Evolutionary conservation across 768 basidiomycete genomes (phyloP).

Genomic region (Neoboletus magnificus): DNA sequence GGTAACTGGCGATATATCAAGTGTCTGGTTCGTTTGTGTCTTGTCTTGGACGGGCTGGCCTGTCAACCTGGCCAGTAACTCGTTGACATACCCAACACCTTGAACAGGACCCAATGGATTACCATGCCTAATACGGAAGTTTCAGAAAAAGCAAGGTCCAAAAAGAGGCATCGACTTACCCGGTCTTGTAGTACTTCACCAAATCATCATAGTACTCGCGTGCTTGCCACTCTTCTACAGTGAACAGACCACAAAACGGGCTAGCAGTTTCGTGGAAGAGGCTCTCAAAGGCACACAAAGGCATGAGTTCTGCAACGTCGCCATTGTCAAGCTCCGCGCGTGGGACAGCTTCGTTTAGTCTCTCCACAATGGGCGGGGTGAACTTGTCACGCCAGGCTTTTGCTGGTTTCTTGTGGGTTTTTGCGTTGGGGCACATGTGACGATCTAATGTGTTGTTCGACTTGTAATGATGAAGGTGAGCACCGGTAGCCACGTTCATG

Average conservation of each 20-base stretch:
- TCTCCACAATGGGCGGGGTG: slow-evolving; percentile 50
- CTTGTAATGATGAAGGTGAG: slow-evolving; percentile 24
- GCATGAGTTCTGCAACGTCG: slow-evolving; percentile 61
- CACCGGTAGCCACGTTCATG: neutral
- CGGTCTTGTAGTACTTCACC: slow-evolving; percentile 75
- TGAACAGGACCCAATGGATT: slow-evolving; percentile 68
- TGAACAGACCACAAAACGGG: slow-evolving; percentile 73
- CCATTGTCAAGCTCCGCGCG: slow-evolving; percentile 53
- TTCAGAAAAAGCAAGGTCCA: neutral
- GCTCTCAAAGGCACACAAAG: slow-evolving; percentile 81
- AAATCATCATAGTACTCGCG: slow-evolving; percentile 74
- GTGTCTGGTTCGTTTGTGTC: slow-evolving; percentile 76
- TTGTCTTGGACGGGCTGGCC: slow-evolving; percentile 57
- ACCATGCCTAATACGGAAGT: slow-evolving; percentile 49
- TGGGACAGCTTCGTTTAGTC: slow-evolving; percentile 59
- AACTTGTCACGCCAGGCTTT: slow-evolving; percentile 56
- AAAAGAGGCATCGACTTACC: slow-evolving; percentile 40
- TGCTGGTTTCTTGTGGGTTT: slow-evolving; percentile 42
- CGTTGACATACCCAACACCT: slow-evolving; percentile 86
- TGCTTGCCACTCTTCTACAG: slow-evolving; percentile 53
- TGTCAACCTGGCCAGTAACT: slow-evolving; percentile 78
- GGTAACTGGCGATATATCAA: slow-evolving; percentile 60
- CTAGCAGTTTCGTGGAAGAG: slow-evolving; percentile 47
- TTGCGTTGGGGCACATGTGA: slow-evolving; percentile 58
- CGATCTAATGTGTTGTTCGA: slow-evolving; percentile 69